A percentile compares a stretch with the other conserved stretches of the same genome.
Evolutionary conservation across 2,329 filamentous ascomycete genomes (phyloP).

Genomic region (Chalaropsis ovoidea): DNA sequence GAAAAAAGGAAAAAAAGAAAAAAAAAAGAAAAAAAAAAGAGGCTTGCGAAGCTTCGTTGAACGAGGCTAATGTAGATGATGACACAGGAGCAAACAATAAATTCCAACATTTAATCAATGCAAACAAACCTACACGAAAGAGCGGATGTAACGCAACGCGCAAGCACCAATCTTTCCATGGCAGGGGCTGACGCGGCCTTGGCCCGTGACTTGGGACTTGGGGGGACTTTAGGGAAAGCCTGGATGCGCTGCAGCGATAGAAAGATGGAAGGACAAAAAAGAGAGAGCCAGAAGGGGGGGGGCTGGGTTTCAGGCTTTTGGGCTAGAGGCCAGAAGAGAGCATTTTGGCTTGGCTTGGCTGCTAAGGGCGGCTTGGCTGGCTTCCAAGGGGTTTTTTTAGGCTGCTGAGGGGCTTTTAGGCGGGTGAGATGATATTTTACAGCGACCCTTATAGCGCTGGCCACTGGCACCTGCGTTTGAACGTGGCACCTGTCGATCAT

Average conservation of each 20-base stretch:
- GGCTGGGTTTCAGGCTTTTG: neutral
- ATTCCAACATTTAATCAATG: neutral
- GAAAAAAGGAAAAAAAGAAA: neutral
- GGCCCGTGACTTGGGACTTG: neutral
- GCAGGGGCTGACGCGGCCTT: slow-evolving; percentile 17
- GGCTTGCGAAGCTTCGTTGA: neutral
- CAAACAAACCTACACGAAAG: neutral
- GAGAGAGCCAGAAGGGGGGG: too few species aligned
- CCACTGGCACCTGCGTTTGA: neutral
- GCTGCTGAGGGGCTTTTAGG: neutral
- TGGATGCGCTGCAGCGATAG: too few species aligned
- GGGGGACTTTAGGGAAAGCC: neutral
- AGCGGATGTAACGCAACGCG: slow-evolving; percentile 17
- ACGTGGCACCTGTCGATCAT: neutral
- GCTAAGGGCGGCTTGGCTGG: too few species aligned
- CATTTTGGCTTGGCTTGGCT: neutral
- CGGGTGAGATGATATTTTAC: neutral
- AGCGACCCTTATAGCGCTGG: neutral
- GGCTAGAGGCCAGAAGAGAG: neutral
- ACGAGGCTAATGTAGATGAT: neutral
- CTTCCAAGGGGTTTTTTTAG: too few species aligned
- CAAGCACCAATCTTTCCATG: slow-evolving; percentile 18
- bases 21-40: slow-evolving; percentile 5
- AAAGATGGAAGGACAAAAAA: too few species aligned
- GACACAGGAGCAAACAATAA: neutral